These are phyloP conservation scores for Suhomyces atakaporum DNA, from an alignment of 1,139 yeast genomes.

Conservation along the genomic window DNA sequence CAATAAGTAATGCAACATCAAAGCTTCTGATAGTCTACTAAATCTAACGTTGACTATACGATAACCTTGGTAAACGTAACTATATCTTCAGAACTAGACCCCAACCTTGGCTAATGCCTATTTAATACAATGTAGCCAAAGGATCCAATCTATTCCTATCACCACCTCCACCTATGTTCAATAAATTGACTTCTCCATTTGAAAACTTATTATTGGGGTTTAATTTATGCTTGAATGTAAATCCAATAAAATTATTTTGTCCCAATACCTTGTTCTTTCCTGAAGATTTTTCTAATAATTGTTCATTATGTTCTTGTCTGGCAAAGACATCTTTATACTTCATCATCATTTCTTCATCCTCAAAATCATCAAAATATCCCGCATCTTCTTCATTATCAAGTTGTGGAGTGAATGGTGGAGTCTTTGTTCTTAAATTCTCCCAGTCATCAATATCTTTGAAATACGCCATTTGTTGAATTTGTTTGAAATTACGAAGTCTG, in stretches of 20 bases:
- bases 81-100: neutral
- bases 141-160: slow-evolving; percentile 39
- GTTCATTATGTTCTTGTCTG: slow-evolving; percentile 82
- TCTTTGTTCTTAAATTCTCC: slow-evolving; percentile 62
- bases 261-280: slow-evolving; percentile 39
- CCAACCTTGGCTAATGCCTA: neutral
- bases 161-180: slow-evolving; percentile 27
- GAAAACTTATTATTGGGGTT: slow-evolving; percentile 58
- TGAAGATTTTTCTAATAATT: slow-evolving; percentile 60
- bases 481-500: slow-evolving; percentile 76
- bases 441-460: slow-evolving; percentile 79
- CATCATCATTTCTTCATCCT: slow-evolving; percentile 95
- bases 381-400: slow-evolving; percentile 97
- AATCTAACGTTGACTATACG: neutral
- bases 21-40: neutral
- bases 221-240: slow-evolving; percentile 89
- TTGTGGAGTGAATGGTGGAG: slow-evolving; percentile 96
- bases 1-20: slow-evolving; percentile 5
- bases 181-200: slow-evolving; percentile 43
- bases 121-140: slow-evolving; percentile 47
- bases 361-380: slow-evolving; percentile 97
- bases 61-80: neutral
- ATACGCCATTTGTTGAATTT: slow-evolving; percentile 76
- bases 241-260: slow-evolving; percentile 77
- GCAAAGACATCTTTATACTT: slow-evolving; percentile 96